Percentiles rank a stretch among this genome's conserved stretches.
phyloP scores from a whole-genome alignment of 768 basidiomycete genomes.

The Pisolithus albus region DNA sequence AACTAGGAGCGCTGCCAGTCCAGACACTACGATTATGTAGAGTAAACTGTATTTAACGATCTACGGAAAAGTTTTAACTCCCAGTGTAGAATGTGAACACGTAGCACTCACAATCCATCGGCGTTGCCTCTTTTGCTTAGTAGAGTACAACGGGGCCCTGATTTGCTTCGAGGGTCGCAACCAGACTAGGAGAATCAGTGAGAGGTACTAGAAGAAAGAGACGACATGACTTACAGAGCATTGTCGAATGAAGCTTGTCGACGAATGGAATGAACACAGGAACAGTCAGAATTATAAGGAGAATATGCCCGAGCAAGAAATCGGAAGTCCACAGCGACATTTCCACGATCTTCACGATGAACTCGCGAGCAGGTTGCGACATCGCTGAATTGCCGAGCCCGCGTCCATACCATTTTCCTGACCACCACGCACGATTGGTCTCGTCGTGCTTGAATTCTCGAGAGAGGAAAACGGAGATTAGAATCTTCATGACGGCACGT shows the following conservation, averaged over 20 bases:
- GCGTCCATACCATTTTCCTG: constrained; percentile 95
- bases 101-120: constrained; percentile 70
- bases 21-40: constrained; percentile 68
- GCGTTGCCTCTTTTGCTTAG: constrained; percentile 87
- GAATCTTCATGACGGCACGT: constrained; percentile 86
- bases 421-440: constrained; percentile 99
- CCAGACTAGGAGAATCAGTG: constrained; percentile 60
- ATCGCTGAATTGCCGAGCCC: constrained; percentile 87
- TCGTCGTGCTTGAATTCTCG: constrained; percentile 99
- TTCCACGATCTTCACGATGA: constrained; percentile 96
- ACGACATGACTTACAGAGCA: constrained; percentile 62
- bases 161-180: constrained; percentile 92
- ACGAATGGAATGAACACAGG: constrained; percentile 81
- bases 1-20: constrained; percentile 75
- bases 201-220: background rate
- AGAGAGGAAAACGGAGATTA: constrained; percentile 90
- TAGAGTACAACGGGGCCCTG: constrained; percentile 86
- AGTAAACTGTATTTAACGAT: constrained; percentile 81
- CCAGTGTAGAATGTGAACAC: background rate
- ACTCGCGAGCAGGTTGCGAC: constrained; percentile 95
- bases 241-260: constrained; percentile 86
- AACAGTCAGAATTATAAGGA: constrained; percentile 81
- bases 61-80: constrained; percentile 26
- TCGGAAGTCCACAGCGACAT: constrained; percentile 96
- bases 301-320: constrained; percentile 79